These are phyloP conservation scores for Selaginella tamariscina DNA, from an alignment of 75 land plant species.

Conservation along the genomic window DNA sequence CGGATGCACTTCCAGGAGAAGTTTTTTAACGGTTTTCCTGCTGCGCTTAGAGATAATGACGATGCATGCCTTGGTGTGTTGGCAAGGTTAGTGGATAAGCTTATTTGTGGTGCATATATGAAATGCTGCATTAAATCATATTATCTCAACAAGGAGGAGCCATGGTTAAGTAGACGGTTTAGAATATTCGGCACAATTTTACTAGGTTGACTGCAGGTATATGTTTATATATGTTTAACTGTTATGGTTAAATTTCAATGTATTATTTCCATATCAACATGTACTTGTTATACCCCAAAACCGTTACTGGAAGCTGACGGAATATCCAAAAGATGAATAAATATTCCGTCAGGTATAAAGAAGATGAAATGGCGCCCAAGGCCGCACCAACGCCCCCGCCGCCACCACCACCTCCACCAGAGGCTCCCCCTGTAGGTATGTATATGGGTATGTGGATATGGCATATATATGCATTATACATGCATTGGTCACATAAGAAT, in stretches of 20 bases:
- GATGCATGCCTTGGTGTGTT: conserved; percentile 25
- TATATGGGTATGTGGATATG: not conserved
- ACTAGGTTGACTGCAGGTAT: no score
- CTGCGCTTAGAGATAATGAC: conserved; percentile 19
- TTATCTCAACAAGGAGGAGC: conserved; percentile 40
- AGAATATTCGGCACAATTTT: conserved; percentile 54
- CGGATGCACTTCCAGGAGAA: conserved; percentile 29
- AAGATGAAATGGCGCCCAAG: conserved; percentile 4
- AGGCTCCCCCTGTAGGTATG: not conserved
- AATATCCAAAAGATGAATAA: no score
- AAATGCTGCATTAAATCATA: conserved; percentile 56
- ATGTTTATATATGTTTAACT: no score
- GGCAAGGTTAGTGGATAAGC: conserved; percentile 33
- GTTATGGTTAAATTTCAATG: no score
- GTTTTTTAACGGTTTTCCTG: conserved; percentile 51
- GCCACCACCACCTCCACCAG: not conserved
- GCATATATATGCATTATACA: no score
- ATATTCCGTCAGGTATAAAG: no score
- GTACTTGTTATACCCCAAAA: no score
- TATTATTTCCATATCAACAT: no score
- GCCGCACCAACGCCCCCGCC: not conserved
- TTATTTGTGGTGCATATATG: conserved; percentile 56
- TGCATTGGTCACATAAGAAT: no score
- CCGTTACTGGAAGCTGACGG: no score
- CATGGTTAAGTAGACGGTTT: conserved; percentile 40